A percentile compares a stretch with the other conserved stretches of the same genome.
Evolutionary conservation across 768 basidiomycete genomes (phyloP).

Genomic region (Suillus spraguei): DNA sequence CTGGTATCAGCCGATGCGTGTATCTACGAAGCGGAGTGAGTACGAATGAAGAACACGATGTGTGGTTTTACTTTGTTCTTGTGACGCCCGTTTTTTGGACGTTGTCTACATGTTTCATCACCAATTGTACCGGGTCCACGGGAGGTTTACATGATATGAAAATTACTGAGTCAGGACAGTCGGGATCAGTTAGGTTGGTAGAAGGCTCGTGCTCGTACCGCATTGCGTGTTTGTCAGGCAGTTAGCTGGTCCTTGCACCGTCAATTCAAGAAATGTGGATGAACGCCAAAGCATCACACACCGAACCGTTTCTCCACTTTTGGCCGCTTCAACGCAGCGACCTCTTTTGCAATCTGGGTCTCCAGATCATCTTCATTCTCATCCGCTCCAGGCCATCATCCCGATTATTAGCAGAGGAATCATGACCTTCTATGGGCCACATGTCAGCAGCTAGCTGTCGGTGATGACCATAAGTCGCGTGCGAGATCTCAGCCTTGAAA

Average conservation of each 20-base stretch:
- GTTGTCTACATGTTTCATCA: slow-evolving; percentile 62
- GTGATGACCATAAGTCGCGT: slow-evolving; percentile 11
- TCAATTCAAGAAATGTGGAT: neutral
- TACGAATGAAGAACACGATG: neutral
- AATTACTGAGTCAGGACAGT: slow-evolving; percentile 49
- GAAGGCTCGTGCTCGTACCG: slow-evolving; percentile 41
- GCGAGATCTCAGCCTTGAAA: neutral
- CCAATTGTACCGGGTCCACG: slow-evolving; percentile 73
- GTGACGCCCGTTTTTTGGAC: slow-evolving; percentile 64
- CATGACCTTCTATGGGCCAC: slow-evolving; percentile 54
- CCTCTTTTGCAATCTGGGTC: slow-evolving; percentile 69
- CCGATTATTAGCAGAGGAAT: slow-evolving; percentile 23
- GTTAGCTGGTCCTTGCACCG: slow-evolving; percentile 48
- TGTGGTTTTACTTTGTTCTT: slow-evolving; percentile 54
- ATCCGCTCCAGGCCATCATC: slow-evolving; percentile 36
- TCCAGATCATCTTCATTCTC: slow-evolving; percentile 58
- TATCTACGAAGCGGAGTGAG: slow-evolving; percentile 44
- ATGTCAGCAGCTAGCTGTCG: slow-evolving; percentile 67
- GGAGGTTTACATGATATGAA: slow-evolving; percentile 83
- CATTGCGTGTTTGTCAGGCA: slow-evolving; percentile 82
- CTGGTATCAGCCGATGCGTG: slow-evolving; percentile 71
- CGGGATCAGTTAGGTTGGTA: neutral
- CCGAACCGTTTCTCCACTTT: slow-evolving; percentile 67
- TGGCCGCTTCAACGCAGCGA: slow-evolving; percentile 70
- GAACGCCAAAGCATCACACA: slow-evolving; percentile 32